A percentile compares a stretch with the other conserved stretches of the same genome.
phyloP scores from a whole-genome alignment of 129 eudicot genomes.

The Flaveria robusta region DNA sequence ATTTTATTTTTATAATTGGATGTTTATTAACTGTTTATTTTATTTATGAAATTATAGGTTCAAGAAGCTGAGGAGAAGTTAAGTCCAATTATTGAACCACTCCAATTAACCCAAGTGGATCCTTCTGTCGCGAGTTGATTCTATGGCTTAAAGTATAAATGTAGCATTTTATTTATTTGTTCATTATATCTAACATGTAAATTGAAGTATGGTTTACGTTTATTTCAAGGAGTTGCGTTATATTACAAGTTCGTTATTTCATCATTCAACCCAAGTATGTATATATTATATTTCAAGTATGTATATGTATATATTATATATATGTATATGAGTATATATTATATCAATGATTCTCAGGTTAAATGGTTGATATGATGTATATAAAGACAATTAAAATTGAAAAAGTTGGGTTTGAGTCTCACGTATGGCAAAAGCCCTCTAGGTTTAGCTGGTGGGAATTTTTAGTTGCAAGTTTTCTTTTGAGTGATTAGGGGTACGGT shows the following conservation, averaged over 20 bases:
- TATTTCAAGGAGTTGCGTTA: background rate
- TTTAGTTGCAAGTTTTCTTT: too few relatives aligned
- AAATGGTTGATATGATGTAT: too few relatives aligned
- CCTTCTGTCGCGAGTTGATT: slow-evolving; percentile 4
- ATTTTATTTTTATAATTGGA: too few relatives aligned
- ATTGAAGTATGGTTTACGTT: background rate
- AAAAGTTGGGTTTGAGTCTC: too few relatives aligned
- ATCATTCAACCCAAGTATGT: background rate
- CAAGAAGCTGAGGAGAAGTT: slow-evolving; percentile 47
- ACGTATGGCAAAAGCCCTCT: too few relatives aligned
- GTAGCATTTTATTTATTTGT: background rate
- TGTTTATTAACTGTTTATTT: background rate
- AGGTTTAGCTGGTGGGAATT: too few relatives aligned
- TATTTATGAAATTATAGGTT: slow-evolving; percentile 22
- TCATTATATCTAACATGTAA: slow-evolving; percentile 4
- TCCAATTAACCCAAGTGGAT: slow-evolving; percentile 26
- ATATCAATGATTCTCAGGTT: too few relatives aligned
- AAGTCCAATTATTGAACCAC: slow-evolving; percentile 30
- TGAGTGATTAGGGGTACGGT: too few relatives aligned
- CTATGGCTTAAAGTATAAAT: background rate
- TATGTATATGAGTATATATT: too few relatives aligned
- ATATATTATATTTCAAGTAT: background rate
- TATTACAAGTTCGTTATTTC: background rate
- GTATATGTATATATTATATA: too few relatives aligned
- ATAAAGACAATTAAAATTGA: too few relatives aligned